Evolutionary conservation across 257 asterid species (phyloP).

Genomic region (Paulownia fortunei): DNA sequence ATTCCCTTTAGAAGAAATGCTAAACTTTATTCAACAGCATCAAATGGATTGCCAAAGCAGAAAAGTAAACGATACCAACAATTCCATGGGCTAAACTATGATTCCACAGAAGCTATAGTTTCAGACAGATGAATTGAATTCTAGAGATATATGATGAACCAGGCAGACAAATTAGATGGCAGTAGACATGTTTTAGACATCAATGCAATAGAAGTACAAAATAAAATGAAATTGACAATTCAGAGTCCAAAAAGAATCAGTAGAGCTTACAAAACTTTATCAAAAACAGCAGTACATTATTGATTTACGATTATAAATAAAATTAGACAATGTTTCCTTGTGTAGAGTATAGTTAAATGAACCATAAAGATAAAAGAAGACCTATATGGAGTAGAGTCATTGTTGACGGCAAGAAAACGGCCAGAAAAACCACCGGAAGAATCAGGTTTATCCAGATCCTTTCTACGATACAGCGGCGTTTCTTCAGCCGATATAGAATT

Average conservation of each 20-base stretch:
- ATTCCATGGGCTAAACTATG: not conserved
- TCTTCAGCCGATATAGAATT: constrained; percentile 44
- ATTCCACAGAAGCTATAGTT: too few species aligned
- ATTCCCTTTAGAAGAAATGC: constrained; percentile 5
- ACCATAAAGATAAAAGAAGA: constrained; percentile 14
- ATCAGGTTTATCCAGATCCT: constrained; percentile 42
- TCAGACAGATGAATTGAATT: too few species aligned
- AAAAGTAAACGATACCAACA: not conserved
- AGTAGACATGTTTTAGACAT: too few species aligned
- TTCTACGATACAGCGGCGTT: constrained; percentile 28
- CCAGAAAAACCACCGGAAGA: constrained; percentile 31
- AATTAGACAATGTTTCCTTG: not conserved
- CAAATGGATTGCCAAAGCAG: not conserved
- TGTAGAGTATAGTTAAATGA: not conserved
- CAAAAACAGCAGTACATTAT: not conserved
- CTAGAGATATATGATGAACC: too few species aligned
- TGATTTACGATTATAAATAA: not conserved
- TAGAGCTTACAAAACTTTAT: not conserved
- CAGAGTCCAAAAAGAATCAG: not conserved
- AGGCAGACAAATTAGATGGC: too few species aligned
- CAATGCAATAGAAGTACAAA: not conserved
- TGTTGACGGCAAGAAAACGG: constrained; percentile 37
- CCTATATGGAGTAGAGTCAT: constrained; percentile 53
- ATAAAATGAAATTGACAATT: not conserved
- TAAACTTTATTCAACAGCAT: not conserved